A percentile compares a stretch with the other conserved stretches of the same genome.
phyloP scores from a whole-genome alignment of 305 asterid species.

The Caryopteris hybrid region DNA sequence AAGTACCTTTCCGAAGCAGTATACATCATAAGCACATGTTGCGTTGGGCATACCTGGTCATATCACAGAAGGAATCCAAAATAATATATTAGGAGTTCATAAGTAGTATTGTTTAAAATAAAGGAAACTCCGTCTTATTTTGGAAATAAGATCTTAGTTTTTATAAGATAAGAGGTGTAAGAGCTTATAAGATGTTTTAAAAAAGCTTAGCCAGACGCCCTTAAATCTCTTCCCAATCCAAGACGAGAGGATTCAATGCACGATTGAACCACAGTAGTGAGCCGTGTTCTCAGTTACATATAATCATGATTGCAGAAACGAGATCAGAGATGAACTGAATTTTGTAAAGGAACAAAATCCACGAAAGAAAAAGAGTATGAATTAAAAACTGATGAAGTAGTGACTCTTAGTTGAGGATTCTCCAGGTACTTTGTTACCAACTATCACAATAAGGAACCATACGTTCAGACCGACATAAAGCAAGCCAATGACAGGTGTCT shows the following conservation, averaged over 20 bases:
- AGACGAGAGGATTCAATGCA: background rate
- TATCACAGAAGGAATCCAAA: background rate
- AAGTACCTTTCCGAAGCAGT: conserved; percentile 86
- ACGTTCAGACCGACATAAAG: background rate
- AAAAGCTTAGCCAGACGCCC: background rate
- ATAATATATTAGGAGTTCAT: no score
- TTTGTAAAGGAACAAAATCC: background rate
- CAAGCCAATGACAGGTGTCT: no score
- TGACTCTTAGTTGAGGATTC: background rate
- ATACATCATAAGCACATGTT: conserved; percentile 73
- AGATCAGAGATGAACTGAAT: background rate
- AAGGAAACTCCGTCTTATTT: no score
- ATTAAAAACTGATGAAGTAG: background rate
- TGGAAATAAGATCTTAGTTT: no score
- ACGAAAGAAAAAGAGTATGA: no score
- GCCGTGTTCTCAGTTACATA: background rate
- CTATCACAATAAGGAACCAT: background rate
- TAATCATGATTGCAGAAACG: background rate
- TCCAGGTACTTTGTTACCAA: background rate
- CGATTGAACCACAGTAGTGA: background rate
- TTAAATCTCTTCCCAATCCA: background rate
- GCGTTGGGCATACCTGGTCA: conserved; percentile 54
- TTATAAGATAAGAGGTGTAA: no score
- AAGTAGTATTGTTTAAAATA: no score
- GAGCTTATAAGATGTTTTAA: no score